Evolutionary conservation across 2,329 filamentous ascomycete genomes (phyloP).

Genomic region (Epichloe sibirici): DNA sequence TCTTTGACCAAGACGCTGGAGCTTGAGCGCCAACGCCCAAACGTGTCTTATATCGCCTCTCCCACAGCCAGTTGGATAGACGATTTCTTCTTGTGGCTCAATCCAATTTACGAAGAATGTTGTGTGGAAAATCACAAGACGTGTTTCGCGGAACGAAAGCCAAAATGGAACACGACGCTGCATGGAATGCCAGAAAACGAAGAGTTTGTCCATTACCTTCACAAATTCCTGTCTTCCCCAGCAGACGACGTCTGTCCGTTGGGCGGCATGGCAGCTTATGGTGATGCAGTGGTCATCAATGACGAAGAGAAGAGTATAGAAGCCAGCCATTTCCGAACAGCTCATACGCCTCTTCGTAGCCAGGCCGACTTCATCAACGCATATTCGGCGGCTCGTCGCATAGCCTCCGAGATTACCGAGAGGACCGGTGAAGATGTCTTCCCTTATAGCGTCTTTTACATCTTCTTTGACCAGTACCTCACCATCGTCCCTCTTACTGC

Average conservation of each 20-base stretch:
- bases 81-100: conserved; percentile 94
- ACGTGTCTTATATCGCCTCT: conserved; percentile 78
- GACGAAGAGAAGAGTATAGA: conserved; percentile 52
- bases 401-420: conserved; percentile 61
- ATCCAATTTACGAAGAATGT: conserved; percentile 60
- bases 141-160: conserved; percentile 68
- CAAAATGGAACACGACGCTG: conserved; percentile 81
- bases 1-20: conserved; percentile 86
- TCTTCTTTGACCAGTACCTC: conserved; percentile 97
- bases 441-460: conserved; percentile 94
- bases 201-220: conserved; percentile 80
- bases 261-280: conserved; percentile 79
- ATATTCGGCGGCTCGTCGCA: conserved; percentile 79
- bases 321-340: conserved; percentile 84
- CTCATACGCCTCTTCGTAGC: conserved; percentile 73
- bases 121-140: conserved; percentile 59
- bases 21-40: conserved; percentile 80
- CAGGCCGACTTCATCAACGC: conserved; percentile 90
- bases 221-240: conserved; percentile 70
- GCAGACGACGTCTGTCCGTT: conserved; percentile 78
- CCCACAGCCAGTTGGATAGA: conserved; percentile 93
- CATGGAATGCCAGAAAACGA: conserved; percentile 82
- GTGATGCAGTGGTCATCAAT: conserved; percentile 71
- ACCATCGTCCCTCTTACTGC: conserved; percentile 71
- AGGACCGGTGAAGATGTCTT: conserved; percentile 74